Evolutionary conservation across 176 grass and related monocot genomes (phyloP).

Genomic region (Zizania latifolia): DNA sequence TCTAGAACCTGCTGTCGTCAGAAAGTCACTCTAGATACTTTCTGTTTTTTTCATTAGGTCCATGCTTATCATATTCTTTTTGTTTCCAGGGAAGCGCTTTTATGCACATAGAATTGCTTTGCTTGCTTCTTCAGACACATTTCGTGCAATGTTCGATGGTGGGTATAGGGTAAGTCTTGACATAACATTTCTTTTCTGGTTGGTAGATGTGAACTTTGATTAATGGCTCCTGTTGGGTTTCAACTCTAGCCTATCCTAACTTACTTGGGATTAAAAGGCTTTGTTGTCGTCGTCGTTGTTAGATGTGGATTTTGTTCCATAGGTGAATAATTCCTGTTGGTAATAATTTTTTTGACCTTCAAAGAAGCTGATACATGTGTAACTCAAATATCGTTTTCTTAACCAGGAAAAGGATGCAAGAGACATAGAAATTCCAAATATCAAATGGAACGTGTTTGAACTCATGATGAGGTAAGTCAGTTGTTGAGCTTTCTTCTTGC

Average conservation of each 20-base stretch:
- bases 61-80: not conserved
- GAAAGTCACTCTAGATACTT: constrained; percentile 2
- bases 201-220: too few relatives aligned
- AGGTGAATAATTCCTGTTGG: not conserved
- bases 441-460: constrained; percentile 91
- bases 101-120: constrained; percentile 97
- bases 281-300: too few relatives aligned
- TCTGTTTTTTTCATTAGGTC: not conserved
- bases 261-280: too few relatives aligned
- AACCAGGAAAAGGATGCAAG: constrained; percentile 95
- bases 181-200: constrained; percentile 4
- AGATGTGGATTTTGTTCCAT: constrained; percentile 21
- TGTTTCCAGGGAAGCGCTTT: constrained; percentile 73
- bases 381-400: constrained; percentile 24
- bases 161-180: constrained; percentile 82
- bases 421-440: constrained; percentile 99
- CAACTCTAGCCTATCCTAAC: too few relatives aligned
- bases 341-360: constrained; percentile 4
- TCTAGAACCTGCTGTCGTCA: not conserved
- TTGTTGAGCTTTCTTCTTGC: not conserved
- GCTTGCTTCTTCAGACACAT: constrained; percentile 98
- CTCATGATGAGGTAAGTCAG: constrained; percentile 91
- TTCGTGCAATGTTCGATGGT: constrained; percentile 99
- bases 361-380: constrained; percentile 3
- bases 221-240: too few relatives aligned